Conservation (phyloP, 2,329 filamentous ascomycete genomes). For the Pseudomassariella vexata region DNA sequence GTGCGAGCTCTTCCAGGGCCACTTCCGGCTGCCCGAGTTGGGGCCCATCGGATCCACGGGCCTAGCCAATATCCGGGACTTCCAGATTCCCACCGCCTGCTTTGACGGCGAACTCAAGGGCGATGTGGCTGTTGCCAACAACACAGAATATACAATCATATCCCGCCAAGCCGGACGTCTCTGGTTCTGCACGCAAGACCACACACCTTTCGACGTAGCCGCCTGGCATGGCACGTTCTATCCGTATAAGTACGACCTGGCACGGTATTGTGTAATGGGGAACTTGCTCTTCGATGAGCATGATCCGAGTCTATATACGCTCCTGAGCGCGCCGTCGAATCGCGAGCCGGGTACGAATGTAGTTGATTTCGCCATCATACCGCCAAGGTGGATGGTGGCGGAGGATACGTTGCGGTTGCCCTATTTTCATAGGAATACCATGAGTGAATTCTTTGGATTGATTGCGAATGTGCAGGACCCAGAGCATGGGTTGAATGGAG, state of each 20-base stretch:
- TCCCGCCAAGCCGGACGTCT: constrained; percentile 32
- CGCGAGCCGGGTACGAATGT: constrained; percentile 58
- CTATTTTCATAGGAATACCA: constrained; percentile 67
- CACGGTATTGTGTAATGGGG: constrained; percentile 70
- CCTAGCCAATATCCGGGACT: constrained; percentile 69
- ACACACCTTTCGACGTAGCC: constrained; percentile 74
- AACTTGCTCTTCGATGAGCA: constrained; percentile 71
- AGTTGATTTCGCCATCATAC: constrained; percentile 69
- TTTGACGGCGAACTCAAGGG: constrained; percentile 55
- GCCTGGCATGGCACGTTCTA: constrained; percentile 79
- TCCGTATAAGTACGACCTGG: constrained; percentile 77
- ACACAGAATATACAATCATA: constrained; percentile 21
- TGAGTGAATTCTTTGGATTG: constrained; percentile 60
- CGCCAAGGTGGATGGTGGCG: constrained; percentile 63
- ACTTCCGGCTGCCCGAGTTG: constrained; percentile 66
- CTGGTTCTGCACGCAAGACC: constrained; percentile 59
- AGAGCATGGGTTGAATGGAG: constrained; percentile 37
- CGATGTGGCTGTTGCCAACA: constrained; percentile 33
- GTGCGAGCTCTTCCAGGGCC: constrained; percentile 66
- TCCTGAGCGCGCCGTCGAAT: constrained; percentile 56
- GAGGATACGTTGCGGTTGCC: constrained; percentile 67
- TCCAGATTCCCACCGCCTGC: constrained; percentile 50
- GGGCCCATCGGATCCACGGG: constrained; percentile 70
- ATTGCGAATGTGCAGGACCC: constrained; percentile 57
- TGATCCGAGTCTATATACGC: constrained; percentile 72